Conservation (phyloP, 345 rosid species). For the Raphanus raphanistrum region DNA sequence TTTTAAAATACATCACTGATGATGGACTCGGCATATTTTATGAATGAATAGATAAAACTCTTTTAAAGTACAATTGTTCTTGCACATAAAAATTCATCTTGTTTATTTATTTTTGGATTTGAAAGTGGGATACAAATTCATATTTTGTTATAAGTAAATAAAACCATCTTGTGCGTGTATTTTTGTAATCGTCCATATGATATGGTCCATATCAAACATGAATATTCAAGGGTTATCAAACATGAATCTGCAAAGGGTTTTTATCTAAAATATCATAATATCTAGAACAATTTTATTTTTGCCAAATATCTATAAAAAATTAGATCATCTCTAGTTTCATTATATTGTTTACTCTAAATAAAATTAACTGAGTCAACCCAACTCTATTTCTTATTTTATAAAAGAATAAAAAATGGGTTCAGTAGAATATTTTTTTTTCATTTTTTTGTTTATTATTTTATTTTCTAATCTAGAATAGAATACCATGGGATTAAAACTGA, state of each 20-base stretch:
- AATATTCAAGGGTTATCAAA: neutral
- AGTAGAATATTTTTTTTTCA: too few relatives aligned
- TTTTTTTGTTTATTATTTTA: too few relatives aligned
- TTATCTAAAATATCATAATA: neutral
- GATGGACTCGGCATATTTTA: conserved; percentile 18
- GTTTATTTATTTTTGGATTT: neutral
- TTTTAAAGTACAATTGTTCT: conserved; percentile 34
- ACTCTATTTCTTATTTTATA: too few relatives aligned
- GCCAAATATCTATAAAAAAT: neutral
- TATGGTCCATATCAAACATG: neutral
- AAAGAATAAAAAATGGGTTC: too few relatives aligned
- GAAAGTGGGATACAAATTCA: neutral
- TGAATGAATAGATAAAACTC: conserved; percentile 23
- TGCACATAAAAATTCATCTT: conserved; percentile 5
- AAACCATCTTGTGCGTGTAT: neutral
- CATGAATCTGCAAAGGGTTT: neutral
- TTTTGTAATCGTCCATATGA: neutral
- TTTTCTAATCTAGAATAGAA: too few relatives aligned
- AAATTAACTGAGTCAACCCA: too few relatives aligned
- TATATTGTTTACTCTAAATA: too few relatives aligned
- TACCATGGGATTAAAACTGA: too few relatives aligned
- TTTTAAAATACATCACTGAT: conserved; percentile 28
- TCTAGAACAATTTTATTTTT: neutral
- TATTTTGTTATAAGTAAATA: neutral
- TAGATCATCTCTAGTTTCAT: neutral